These are phyloP conservation scores for Cubamyces lactineus DNA, from an alignment of 768 basidiomycete genomes.

Conservation along the genomic window DNA sequence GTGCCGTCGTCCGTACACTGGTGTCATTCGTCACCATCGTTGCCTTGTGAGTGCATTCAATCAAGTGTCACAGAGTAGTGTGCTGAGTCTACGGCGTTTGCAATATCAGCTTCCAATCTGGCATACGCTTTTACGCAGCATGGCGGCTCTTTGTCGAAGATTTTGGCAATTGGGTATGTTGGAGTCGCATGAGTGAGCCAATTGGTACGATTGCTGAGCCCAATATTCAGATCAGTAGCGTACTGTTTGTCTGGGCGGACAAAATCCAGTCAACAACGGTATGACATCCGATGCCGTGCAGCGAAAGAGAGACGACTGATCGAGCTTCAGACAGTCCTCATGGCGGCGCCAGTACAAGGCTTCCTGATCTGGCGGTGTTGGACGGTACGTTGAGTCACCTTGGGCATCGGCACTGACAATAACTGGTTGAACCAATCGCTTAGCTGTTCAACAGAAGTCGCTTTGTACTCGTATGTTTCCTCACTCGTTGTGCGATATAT, in stretches of 20 bases:
- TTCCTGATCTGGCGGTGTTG: conserved; percentile 37
- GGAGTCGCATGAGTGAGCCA: not conserved
- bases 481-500: not conserved
- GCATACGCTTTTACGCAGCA: conserved; percentile 23
- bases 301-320: not conserved
- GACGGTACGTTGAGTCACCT: conserved; percentile 23
- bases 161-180: conserved; percentile 33
- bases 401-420: not conserved
- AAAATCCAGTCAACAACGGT: conserved; percentile 26
- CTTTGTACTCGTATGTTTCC: conserved; percentile 20
- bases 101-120: conserved; percentile 27
- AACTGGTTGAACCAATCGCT: not conserved
- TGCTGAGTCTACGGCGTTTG: not conserved
- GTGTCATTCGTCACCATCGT: conserved; percentile 30
- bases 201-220: not conserved
- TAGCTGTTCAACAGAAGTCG: conserved; percentile 23
- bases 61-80: not conserved
- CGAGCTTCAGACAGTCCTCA: conserved; percentile 23
- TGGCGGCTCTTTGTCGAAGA: conserved; percentile 31
- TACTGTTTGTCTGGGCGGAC: conserved; percentile 26
- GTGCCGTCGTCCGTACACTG: conserved; percentile 20
- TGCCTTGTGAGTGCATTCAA: conserved; percentile 25
- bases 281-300: not conserved
- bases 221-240: conserved; percentile 9
- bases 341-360: conserved; percentile 34